Conservation (phyloP, 208 protist genomes). For the Leishmania tropica region DNA sequence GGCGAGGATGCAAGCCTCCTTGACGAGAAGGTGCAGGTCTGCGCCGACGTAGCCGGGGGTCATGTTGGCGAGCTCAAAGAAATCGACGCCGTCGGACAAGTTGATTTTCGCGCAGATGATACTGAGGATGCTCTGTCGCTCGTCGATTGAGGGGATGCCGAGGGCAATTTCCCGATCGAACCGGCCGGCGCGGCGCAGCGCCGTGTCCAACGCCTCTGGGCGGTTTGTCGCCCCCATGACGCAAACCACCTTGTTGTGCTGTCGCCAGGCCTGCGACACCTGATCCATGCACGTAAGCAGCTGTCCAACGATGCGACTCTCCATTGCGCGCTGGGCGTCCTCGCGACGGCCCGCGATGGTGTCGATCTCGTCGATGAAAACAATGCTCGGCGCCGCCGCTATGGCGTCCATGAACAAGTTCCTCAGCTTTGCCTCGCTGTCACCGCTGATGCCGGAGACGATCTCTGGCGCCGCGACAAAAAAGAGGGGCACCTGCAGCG, state of each 20-base stretch:
- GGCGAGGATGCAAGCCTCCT: conserved; percentile 92
- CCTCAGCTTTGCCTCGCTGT: conserved; percentile 98
- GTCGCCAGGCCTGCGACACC: conserved; percentile 85
- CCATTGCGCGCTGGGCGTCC: conserved; percentile 97
- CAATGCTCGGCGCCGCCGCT: conserved; percentile 94
- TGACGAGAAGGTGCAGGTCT: conserved; percentile 96
- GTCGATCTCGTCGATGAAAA: conserved; percentile 99
- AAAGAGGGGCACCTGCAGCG: conserved; percentile 94
- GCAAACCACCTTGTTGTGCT: conserved; percentile 90
- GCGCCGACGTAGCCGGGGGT: conserved; percentile 99
- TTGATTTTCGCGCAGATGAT: conserved; percentile 87
- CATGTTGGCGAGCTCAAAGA: conserved; percentile 93
- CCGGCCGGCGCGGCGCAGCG: conserved; percentile 96
- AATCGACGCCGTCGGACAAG: conserved; percentile 90
- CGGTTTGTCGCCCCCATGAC: conserved; percentile 97
- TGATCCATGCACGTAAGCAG: conserved; percentile 99
- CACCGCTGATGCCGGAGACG: conserved; percentile 98
- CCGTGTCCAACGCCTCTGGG: conserved; percentile 96
- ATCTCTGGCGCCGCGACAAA: conserved; percentile 96
- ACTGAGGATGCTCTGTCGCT: conserved; percentile 89
- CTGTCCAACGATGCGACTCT: conserved; percentile 98
- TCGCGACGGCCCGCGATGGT: conserved; percentile 95
- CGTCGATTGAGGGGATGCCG: conserved; percentile 95
- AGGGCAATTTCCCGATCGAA: conserved; percentile 98
- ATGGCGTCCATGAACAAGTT: conserved; percentile 96